These are phyloP conservation scores for Solanum neorickii DNA, from an alignment of 257 asterid species.

Conservation along the genomic window DNA sequence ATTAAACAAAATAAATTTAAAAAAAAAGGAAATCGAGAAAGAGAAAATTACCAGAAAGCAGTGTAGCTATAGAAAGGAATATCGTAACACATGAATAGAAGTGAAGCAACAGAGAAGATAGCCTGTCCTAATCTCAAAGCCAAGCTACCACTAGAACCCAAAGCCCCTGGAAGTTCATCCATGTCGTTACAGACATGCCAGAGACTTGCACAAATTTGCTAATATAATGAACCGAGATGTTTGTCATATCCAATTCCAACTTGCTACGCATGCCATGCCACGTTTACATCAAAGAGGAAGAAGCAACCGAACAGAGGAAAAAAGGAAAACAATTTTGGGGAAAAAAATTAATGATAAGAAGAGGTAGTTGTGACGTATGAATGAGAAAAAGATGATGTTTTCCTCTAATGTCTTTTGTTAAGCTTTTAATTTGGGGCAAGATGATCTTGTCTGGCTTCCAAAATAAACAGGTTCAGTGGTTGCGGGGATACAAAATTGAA, in stretches of 20 bases:
- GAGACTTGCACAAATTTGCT: not conserved
- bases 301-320: not conserved
- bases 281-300: not conserved
- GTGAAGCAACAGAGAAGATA: constrained; percentile 71
- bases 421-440: not conserved
- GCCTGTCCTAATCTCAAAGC: constrained; percentile 88
- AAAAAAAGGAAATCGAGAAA: not conserved
- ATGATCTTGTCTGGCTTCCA: not conserved
- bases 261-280: not conserved
- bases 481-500: not conserved
- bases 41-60: constrained; percentile 72
- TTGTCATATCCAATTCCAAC: constrained; percentile 25
- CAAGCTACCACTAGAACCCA: constrained; percentile 90
- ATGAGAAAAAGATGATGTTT: not conserved
- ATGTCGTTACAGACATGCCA: constrained; percentile 23
- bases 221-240: constrained; percentile 1
- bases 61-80: constrained; percentile 88
- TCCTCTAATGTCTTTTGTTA: not conserved
- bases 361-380: not conserved
- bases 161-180: constrained; percentile 88
- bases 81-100: constrained; percentile 90
- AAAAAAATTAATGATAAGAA: not conserved
- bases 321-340: not conserved
- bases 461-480: not conserved
- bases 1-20: not conserved